phyloP scores from a whole-genome alignment of 169 alveolate species.

The Plasmodium gaboni region DNA sequence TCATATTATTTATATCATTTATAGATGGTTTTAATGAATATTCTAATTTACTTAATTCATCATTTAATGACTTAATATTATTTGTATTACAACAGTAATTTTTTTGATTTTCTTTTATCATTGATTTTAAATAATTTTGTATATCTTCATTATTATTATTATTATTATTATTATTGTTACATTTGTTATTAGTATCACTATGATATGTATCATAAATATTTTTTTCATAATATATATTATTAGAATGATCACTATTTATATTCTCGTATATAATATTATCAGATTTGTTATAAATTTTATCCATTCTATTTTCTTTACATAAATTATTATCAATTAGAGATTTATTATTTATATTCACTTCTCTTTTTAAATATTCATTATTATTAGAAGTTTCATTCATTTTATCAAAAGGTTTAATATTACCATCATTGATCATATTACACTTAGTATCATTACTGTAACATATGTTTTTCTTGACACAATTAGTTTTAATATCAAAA shows the following conservation, averaged over 20 bases:
- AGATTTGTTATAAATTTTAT: not conserved
- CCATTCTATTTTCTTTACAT: not conserved
- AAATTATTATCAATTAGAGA: not conserved
- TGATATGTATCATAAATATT: not conserved
- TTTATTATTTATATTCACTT: not conserved
- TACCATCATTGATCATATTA: not conserved
- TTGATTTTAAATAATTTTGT: conserved; percentile 12
- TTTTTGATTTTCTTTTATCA: conserved; percentile 8
- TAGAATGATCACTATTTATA: not conserved
- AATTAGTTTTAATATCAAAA: not conserved
- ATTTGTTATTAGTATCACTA: not conserved
- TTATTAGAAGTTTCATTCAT: not conserved
- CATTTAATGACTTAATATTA: conserved; percentile 16
- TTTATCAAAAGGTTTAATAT: not conserved
- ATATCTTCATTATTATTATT: conserved; percentile 15
- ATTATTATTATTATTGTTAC: not conserved
- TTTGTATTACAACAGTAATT: conserved; percentile 11
- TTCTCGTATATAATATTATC: not conserved
- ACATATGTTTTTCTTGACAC: not conserved
- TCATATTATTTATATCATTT: conserved; percentile 51
- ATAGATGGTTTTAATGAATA: conserved; percentile 47
- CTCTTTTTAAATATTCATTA: not conserved
- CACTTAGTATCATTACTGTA: not conserved
- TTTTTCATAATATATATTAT: not conserved
- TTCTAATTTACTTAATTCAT: conserved; percentile 52